Evolutionary conservation across 1,139 yeast genomes (phyloP).

Genomic region (Candida sanyaensis): DNA sequence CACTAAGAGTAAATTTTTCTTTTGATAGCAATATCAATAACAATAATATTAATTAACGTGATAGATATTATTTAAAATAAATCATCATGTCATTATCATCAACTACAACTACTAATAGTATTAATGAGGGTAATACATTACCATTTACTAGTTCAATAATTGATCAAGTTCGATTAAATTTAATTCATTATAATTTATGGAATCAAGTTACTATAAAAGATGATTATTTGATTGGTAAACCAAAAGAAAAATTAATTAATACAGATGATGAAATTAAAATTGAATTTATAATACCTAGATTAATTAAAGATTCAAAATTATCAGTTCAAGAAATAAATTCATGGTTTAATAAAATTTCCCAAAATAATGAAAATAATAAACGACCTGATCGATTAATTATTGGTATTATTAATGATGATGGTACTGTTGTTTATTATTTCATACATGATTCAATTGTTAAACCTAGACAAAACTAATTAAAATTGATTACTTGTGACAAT

Average conservation of each 20-base stretch:
- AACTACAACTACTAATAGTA: no score
- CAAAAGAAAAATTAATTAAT: slow-evolving; percentile 29
- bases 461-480: slow-evolving; percentile 51
- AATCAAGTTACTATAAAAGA: slow-evolving; percentile 28
- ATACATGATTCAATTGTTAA: slow-evolving; percentile 61
- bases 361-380: slow-evolving; percentile 1
- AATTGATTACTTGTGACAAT: background rate
- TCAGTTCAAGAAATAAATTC: slow-evolving; percentile 25
- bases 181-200: slow-evolving; percentile 60
- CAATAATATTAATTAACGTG: no score
- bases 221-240: slow-evolving; percentile 26
- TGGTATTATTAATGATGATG: slow-evolving; percentile 63
- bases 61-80: no score
- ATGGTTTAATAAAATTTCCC: slow-evolving; percentile 26
- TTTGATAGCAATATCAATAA: no score
- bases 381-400: slow-evolving; percentile 48
- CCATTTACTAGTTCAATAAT: slow-evolving; percentile 10
- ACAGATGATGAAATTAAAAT: slow-evolving; percentile 20
- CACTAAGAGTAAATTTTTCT: no score
- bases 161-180: slow-evolving; percentile 39
- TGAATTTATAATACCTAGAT: slow-evolving; percentile 41
- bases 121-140: background rate
- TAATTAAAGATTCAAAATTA: slow-evolving; percentile 15
- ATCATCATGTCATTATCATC: no score
- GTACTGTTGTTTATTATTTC: slow-evolving; percentile 68